Conservation (phyloP, 176 grass and related monocot genomes). For the Ensete ventricosum region DNA sequence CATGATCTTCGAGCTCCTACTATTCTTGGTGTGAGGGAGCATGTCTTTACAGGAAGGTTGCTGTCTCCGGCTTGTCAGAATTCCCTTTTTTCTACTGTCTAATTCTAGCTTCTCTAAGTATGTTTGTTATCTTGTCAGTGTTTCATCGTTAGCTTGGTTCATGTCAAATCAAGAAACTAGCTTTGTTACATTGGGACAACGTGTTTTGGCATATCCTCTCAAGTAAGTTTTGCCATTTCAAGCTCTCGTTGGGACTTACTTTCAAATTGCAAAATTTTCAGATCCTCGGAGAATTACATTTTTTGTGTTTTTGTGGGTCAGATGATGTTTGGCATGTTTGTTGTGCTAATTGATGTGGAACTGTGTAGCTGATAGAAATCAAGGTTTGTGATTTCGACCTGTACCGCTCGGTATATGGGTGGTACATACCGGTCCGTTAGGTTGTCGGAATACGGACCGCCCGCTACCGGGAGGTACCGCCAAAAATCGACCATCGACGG, state of each 20-base stretch:
- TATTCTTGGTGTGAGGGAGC: conserved; percentile 91
- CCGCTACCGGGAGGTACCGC: too few relatives aligned
- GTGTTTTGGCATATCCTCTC: conserved; percentile 70
- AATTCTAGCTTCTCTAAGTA: conserved; percentile 8
- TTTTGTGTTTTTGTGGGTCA: too few relatives aligned
- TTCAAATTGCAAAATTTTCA: too few relatives aligned
- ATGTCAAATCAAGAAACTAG: conserved; percentile 98
- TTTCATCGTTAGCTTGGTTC: conserved; percentile 87
- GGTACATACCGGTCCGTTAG: too few relatives aligned
- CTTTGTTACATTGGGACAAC: conserved; percentile 98
- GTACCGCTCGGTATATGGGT: too few relatives aligned
- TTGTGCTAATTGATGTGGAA: too few relatives aligned
- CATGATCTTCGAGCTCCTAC: conserved; percentile 62
- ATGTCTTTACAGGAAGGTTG: conserved; percentile 97
- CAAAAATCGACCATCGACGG: too few relatives aligned
- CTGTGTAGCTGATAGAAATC: too few relatives aligned
- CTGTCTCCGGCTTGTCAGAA: conserved; percentile 18
- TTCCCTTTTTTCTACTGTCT: conserved; percentile 17
- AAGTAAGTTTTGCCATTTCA: conserved; percentile 56
- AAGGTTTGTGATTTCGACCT: too few relatives aligned
- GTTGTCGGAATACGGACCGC: too few relatives aligned
- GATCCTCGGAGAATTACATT: too few relatives aligned
- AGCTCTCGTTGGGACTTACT: background rate
- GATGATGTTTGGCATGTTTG: too few relatives aligned
- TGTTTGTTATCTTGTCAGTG: conserved; percentile 36